Evolutionary conservation across 306 rosid species (phyloP), one percentile per base, ranked within the genome.

Genomic region (Gastrolobium bilobum): DNA sequence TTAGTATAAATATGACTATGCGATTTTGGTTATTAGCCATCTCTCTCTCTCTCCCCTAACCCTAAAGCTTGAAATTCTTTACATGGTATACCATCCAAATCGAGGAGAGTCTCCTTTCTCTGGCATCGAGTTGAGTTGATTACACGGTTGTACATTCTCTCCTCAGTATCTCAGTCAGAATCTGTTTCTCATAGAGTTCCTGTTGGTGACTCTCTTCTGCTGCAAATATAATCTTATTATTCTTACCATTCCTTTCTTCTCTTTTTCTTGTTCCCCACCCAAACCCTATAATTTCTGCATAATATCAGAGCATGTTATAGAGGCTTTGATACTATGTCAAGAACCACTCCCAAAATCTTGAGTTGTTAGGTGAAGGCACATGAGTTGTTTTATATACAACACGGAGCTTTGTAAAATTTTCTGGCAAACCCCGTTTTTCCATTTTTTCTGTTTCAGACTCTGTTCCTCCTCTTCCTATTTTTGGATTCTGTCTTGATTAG

Each of bases 51-150:
- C 29, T 50, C n/a, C 56, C 7, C 13, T 44, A 7, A 44, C 50
- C 50, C 13, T 44, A 50, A 50, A 13, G 1, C 15, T 14, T n/a
- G 29, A 13, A 10, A 13, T 50, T 50, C 29, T 50, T 50, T 13
- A 50, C 5, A n/a, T 13, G 56, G 26, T 8, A 50, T n/a, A n/a
- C n/a, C n/a, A n/a, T n/a, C n/a, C n/a, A n/a, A n/a, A n/a, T n/a
- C n/a, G n/a, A n/a, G n/a, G n/a, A n/a, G 67, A 61, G 20, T 66
- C 53, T 26, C 38, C 52, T 40, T 65, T 9, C n/a, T 43, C 20
- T 43, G 40, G 7, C 40, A n/a, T n/a, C n/a, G n/a, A n/a, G 20
- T 15, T 8, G 30, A 40, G 51, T 47, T 64, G 15, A 42, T 20
- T 35, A 40, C 13, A 39, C n/a, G 37, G 51, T 64, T 11, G 26